phyloP scores from a whole-genome alignment of 148 eudicot species.

The Rhododendron williamsianum region DNA sequence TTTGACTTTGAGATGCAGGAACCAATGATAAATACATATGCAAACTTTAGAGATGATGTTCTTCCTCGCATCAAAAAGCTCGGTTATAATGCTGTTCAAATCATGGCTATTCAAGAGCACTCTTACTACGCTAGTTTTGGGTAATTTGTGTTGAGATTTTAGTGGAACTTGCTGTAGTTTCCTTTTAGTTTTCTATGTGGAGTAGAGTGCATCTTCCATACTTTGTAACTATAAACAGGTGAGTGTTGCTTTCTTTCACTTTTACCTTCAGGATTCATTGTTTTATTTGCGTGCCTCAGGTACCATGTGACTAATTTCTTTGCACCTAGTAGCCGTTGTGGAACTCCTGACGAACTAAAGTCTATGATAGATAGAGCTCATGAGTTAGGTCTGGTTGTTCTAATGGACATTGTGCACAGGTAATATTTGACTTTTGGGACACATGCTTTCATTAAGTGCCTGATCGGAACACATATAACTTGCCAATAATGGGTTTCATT shows the following conservation, averaged over 20 bases:
- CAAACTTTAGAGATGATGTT: conserved; percentile 92
- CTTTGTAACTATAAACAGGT: neutral
- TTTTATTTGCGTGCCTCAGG: conserved; percentile 36
- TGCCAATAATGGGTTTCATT: too few relatives aligned
- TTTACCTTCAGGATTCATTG: conserved; percentile 6
- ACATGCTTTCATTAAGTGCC: neutral
- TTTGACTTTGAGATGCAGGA: conserved; percentile 53
- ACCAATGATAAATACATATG: conserved; percentile 80
- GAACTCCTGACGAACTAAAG: conserved; percentile 96
- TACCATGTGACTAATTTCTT: conserved; percentile 97
- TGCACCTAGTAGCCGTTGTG: conserved; percentile 99
- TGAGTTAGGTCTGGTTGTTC: conserved; percentile 87
- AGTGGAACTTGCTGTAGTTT: neutral
- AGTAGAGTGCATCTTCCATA: conserved; percentile 2
- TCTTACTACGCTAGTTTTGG: conserved; percentile 98
- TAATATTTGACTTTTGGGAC: conserved; percentile 16
- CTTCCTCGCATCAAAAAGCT: conserved; percentile 92
- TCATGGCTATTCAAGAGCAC: conserved; percentile 99
- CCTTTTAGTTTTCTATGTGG: neutral
- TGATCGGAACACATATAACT: too few relatives aligned
- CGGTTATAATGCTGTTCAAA: conserved; percentile 96
- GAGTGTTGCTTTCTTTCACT: conserved; percentile 5
- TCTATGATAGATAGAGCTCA: conserved; percentile 98
- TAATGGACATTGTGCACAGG: conserved; percentile 99
- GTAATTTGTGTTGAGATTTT: conserved; percentile 26